These are phyloP conservation scores for Lasiosphaeria hispida DNA, from an alignment of 495 filamentous ascomycete genomes.

Conservation along the genomic window DNA sequence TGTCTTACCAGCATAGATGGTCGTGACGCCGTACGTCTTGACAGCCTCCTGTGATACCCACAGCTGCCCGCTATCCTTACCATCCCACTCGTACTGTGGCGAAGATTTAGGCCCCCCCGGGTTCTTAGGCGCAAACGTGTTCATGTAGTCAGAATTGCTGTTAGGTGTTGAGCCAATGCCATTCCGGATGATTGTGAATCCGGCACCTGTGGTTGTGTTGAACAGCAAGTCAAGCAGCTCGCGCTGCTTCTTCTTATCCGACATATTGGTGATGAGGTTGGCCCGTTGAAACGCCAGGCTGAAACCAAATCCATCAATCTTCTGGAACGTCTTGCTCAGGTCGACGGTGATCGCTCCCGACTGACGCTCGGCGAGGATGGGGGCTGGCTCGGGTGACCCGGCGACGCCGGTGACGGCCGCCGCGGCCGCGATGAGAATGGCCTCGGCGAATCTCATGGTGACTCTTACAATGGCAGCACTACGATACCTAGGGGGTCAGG, in stretches of 20 bases:
- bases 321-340: constrained; percentile 42
- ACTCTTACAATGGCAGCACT: too few relatives aligned
- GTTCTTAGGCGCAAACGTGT: constrained; percentile 46
- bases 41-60: constrained; percentile 52
- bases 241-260: constrained; percentile 43
- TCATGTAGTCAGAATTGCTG: constrained; percentile 45
- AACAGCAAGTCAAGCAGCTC: constrained; percentile 52
- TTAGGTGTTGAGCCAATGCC: constrained; percentile 52
- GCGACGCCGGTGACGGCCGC: too few relatives aligned
- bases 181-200: constrained; percentile 55
- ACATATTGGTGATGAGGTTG: constrained; percentile 50
- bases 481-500: too few relatives aligned
- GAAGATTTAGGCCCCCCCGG: constrained; percentile 41
- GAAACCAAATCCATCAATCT: constrained; percentile 53
- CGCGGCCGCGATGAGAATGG: too few relatives aligned
- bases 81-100: constrained; percentile 50
- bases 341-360: constrained; percentile 39
- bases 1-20: too few relatives aligned
- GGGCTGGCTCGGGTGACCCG: too few relatives aligned
- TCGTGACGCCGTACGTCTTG: constrained; percentile 36
- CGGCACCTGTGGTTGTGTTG: constrained; percentile 49
- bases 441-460: too few relatives aligned
- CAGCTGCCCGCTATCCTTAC: constrained; percentile 52
- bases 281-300: constrained; percentile 55
- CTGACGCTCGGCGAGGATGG: too few relatives aligned